Evolutionary conservation across 2,329 filamentous ascomycete species (phyloP), one percentile per base, ranked within the genome.

Genomic region (Diaporthe humulicola): DNA sequence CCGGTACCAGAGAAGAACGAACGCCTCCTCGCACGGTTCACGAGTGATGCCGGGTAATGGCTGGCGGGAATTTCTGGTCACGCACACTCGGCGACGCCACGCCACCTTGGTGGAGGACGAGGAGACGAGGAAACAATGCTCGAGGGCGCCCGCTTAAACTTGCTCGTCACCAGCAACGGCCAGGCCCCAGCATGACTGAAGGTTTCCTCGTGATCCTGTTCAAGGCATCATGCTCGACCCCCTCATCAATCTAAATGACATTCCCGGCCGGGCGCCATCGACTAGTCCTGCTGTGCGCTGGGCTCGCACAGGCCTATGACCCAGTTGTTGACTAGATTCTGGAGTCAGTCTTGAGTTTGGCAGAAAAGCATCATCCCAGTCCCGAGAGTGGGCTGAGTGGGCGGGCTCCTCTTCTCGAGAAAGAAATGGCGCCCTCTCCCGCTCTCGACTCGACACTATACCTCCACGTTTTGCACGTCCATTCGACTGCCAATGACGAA

Each of bases 391-490:
- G 64, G n/a, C 30, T 1, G 30, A 67, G 45, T 52, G 42, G 64
- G n/a, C 30, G 30, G 45, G 60, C 25, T 64, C 64, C 22, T 38
- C 45, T 67, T 38, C 22, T 28, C 40, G 17, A 30, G 28, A 67
- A 12, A 36, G 33, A 52, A 38, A 50, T 12, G n/a, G 64, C 45
- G 22, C 64, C 38, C 33, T n/a, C 48, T 67, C 45, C 45, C 45
- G 30, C 42, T 30, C 40, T 30, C 40, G 40, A 50, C 12, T 50
- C 61, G 22, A 67, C 30, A 8, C 5, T 42, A 25, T 48, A 17
- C 45, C 45, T 52, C 64, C 64, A 67, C 64, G 64, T 67, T 67
- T 67, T 67, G 45, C 64, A 38, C 64, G 45, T 67, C 64, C 64
- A 67, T 25, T 52, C 64, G 22, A 52, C 64, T 52, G 45, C 45